Percentiles rank a stretch among this genome's conserved stretches.
Conservation (phyloP, 768 basidiomycete genomes). For the Boletus pseudopeckii region DNA sequence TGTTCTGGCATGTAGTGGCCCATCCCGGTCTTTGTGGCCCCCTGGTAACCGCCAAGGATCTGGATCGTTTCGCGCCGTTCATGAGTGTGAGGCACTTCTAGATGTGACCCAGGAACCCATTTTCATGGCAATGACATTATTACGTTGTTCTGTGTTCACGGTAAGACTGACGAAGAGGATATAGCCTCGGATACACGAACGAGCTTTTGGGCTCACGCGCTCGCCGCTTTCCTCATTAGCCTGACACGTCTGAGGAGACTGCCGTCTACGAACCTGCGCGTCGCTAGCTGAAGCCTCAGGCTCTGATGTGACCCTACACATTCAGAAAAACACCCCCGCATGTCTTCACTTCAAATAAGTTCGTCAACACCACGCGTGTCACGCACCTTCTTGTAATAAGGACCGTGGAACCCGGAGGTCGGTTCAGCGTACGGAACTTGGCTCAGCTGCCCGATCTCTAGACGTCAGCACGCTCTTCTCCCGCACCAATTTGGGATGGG, state of each 20-base stretch:
- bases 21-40: slow-evolving; percentile 79
- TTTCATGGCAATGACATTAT: too few relatives aligned
- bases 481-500: too few relatives aligned
- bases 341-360: neutral
- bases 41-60: slow-evolving; percentile 55
- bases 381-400: slow-evolving; percentile 69
- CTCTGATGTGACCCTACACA: slow-evolving; percentile 43
- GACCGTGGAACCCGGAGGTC: slow-evolving; percentile 70
- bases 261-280: slow-evolving; percentile 64
- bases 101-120: too few relatives aligned
- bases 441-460: slow-evolving; percentile 51
- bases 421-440: slow-evolving; percentile 79
- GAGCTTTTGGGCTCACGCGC: too few relatives aligned
- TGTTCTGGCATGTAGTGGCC: slow-evolving; percentile 83
- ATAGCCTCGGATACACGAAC: too few relatives aligned
- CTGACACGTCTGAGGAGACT: too few relatives aligned
- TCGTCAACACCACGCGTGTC: neutral
- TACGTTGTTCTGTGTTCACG: too few relatives aligned
- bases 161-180: too few relatives aligned
- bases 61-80: neutral
- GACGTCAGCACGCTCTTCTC: slow-evolving; percentile 50
- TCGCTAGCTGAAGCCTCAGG: too few relatives aligned
- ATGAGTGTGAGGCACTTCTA: too few relatives aligned
- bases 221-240: too few relatives aligned
- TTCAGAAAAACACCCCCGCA: neutral